These are phyloP conservation scores for Schizochytrium sp. DNA, from an alignment of 108 stramenopile species.

Conservation along the genomic window DNA sequence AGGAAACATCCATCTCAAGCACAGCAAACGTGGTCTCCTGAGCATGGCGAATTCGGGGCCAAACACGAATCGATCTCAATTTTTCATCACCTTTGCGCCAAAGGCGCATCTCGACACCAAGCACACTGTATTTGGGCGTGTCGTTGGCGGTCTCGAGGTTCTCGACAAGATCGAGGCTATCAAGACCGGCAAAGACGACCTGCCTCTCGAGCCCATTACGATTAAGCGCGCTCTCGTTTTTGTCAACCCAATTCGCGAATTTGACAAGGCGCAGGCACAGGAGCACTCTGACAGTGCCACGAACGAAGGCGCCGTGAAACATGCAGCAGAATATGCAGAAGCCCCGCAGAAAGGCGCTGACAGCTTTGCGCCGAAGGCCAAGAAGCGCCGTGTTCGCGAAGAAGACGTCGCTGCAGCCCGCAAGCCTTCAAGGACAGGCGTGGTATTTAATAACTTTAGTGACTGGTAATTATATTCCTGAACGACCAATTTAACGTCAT, in stretches of 20 bases:
- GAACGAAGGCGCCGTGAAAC: not conserved
- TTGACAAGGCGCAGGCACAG: not conserved
- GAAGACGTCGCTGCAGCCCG: not conserved
- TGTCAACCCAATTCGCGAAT: conserved; percentile 48
- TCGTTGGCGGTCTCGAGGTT: conserved; percentile 73
- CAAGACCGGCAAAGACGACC: conserved; percentile 68
- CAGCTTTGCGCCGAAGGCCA: not conserved
- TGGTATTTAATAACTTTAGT: not conserved
- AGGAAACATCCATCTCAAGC: conserved; percentile 30
- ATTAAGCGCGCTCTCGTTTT: conserved; percentile 29
- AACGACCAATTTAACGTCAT: too few relatives aligned
- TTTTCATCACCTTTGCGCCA: conserved; percentile 82
- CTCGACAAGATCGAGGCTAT: conserved; percentile 63
- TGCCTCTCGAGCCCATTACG: conserved; percentile 50
- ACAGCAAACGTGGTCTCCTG: conserved; percentile 63
- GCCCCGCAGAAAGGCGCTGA: not conserved
- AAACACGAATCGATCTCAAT: conserved; percentile 77
- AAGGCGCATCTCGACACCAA: conserved; percentile 84
- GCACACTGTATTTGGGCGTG: conserved; percentile 86
- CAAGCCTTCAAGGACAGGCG: not conserved
- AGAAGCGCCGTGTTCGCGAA: not conserved
- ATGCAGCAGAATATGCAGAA: too few relatives aligned
- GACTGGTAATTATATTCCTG: not conserved
- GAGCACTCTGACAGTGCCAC: not conserved
- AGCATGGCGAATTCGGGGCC: conserved; percentile 90